Percentiles rank a stretch among this genome's conserved stretches.
phyloP scores from a whole-genome alignment of 192 early-diverging fungal species.

The Linnemannia schmuckeri region DNA sequence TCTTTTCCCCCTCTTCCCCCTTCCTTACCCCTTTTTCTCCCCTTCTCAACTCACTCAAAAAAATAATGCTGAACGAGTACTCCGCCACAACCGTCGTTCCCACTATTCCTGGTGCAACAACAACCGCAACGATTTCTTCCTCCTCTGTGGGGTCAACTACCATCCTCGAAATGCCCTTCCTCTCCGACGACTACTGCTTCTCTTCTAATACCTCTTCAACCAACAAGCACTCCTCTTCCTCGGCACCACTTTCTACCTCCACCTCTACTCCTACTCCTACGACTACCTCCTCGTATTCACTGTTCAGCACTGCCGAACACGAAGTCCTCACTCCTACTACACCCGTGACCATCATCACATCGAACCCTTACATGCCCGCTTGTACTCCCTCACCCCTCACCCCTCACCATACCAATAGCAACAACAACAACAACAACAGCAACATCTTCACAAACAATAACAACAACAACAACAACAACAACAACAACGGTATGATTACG shows the following conservation, averaged over 20 bases:
- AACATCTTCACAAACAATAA: conserved; percentile 9
- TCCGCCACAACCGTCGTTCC: not conserved
- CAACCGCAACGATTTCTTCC: not conserved
- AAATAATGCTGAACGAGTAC: not conserved
- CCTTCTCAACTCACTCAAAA: not conserved
- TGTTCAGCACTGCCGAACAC: conserved; percentile 25
- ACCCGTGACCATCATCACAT: not conserved
- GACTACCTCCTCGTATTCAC: not conserved
- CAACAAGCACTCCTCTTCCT: not conserved
- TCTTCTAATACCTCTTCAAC: not conserved
- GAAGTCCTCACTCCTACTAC: conserved; percentile 12
- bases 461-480: conserved; percentile 15
- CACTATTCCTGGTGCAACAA: not conserved
- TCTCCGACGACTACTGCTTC: conserved; percentile 36
- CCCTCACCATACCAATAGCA: not conserved
- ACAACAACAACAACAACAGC: not conserved
- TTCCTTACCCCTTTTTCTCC: not conserved
- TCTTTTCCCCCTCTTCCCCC: not conserved
- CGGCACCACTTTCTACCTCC: not conserved
- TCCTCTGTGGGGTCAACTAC: not conserved
- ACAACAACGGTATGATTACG: not conserved
- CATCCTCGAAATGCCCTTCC: conserved; percentile 48
- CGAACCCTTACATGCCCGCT: not conserved
- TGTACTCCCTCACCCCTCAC: not conserved
- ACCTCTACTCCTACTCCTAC: not conserved